Evolutionary conservation across 2,329 filamentous ascomycete species (phyloP).

Genomic region (Pezicula carpinea): DNA sequence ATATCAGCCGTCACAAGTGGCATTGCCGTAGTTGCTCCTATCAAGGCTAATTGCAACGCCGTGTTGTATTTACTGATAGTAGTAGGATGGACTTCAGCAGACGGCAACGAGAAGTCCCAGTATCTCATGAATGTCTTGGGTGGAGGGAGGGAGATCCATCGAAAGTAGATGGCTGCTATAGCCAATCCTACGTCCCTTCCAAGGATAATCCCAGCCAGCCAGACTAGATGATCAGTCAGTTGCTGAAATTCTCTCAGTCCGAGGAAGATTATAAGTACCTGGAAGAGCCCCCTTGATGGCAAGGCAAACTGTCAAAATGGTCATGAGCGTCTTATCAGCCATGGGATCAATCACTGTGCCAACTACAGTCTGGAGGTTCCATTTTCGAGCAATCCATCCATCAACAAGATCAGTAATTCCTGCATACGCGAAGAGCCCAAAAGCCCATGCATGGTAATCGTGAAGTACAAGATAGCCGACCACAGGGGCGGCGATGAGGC

Average conservation of each 20-base stretch:
- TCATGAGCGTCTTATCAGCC: conserved; percentile 97
- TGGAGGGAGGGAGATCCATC: conserved; percentile 87
- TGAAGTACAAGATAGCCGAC: conserved; percentile 87
- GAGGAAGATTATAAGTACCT: conserved; percentile 42
- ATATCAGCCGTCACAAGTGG: conserved; percentile 65
- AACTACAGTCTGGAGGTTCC: conserved; percentile 87
- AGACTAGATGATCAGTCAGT: conserved; percentile 44
- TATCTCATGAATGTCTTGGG: conserved; percentile 91
- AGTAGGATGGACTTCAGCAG: conserved; percentile 78
- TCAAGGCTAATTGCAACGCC: conserved; percentile 79
- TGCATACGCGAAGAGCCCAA: conserved; percentile 87
- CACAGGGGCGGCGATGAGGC: conserved; percentile 75
- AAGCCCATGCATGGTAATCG: conserved; percentile 71
- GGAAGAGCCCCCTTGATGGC: conserved; percentile 80
- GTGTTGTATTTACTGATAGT: conserved; percentile 91
- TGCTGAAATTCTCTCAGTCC: neutral
- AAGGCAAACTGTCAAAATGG: conserved; percentile 78
- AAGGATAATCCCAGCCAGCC: conserved; percentile 85
- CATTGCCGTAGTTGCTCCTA: conserved; percentile 77
- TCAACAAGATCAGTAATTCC: conserved; percentile 89
- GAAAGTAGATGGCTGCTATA: conserved; percentile 87
- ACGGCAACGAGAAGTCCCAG: conserved; percentile 95
- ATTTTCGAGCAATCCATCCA: conserved; percentile 86
- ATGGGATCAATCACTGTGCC: conserved; percentile 94
- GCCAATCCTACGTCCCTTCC: conserved; percentile 81